Evolutionary conservation across 805 yeast species (phyloP).

Genomic region (Kodamaea sagamina): DNA sequence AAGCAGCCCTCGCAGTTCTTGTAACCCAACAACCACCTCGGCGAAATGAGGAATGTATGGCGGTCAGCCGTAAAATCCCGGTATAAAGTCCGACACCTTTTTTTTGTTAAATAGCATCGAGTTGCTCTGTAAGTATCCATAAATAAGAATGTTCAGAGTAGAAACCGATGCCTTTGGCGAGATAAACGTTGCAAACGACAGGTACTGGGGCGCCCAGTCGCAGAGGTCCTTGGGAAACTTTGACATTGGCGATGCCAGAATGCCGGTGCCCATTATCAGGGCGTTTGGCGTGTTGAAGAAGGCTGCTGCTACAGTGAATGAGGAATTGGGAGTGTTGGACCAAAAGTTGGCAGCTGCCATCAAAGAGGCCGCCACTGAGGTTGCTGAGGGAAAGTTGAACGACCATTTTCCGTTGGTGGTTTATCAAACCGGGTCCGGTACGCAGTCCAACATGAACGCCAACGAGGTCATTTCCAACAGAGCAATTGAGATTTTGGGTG

Average conservation of each 20-base stretch:
- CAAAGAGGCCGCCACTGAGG: conserved; percentile 39
- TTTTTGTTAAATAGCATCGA: conserved; percentile 1
- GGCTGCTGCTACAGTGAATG: conserved; percentile 41
- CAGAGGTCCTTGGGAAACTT: conserved; percentile 41
- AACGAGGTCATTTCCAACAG: conserved; percentile 42
- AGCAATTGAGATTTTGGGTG: conserved; percentile 42
- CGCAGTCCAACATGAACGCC: conserved; percentile 44
- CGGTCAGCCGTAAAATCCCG: too few relatives aligned
- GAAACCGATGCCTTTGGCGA: conserved; percentile 44
- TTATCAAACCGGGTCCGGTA: conserved; percentile 44
- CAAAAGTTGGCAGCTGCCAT: conserved; percentile 35
- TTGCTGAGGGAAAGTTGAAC: conserved; percentile 39
- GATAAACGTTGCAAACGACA: conserved; percentile 34
- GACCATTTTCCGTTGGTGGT: conserved; percentile 45
- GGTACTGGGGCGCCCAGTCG: conserved; percentile 44
- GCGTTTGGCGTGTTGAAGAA: conserved; percentile 42
- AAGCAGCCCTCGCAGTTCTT: conserved; percentile 18
- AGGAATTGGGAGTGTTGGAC: conserved; percentile 35
- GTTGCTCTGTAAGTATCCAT: conserved; percentile 1
- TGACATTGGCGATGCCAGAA: conserved; percentile 39
- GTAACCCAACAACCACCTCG: conserved; percentile 10
- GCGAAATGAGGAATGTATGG: conserved; percentile 3
- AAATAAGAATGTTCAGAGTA: conserved; percentile 23
- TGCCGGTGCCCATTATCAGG: conserved; percentile 37
- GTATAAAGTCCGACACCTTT: too few relatives aligned